Evolutionary conservation across 306 rosid genomes (phyloP), one percentile per base, ranked within the genome.

Genomic region (Erythrophleum fordii): DNA sequence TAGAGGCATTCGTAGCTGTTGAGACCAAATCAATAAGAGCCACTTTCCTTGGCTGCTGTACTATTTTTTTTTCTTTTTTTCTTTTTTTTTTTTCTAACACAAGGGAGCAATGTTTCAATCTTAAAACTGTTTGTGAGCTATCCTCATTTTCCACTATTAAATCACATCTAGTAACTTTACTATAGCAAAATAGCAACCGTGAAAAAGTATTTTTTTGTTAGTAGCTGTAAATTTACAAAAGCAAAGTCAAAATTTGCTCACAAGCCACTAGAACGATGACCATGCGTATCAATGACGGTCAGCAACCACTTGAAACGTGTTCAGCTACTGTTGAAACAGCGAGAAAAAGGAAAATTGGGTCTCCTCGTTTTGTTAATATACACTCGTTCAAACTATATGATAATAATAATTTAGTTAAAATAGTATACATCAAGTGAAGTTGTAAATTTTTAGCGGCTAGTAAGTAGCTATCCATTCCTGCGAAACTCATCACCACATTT

Each of bases 401-500:
- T 26, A 44, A 8, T 48, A 6, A 4, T 46, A 44, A 22, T 28
- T 61, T 16, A 16, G 45, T 31, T 51, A 29, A 60, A 77, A 1
- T 31, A n/a, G 62, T n/a, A 20, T 31, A 62, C 52, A 48, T 77
- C 25, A 31, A 1, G 70, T 3, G 31, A 23, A 23, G 41, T 44
- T 13, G 22, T 2, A 16, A 29, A 16, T 11, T 37, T 16, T 70
- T 28, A 0, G 2, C 13, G 26, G 51, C 45, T n/a, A 6, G 12
- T 29, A 44, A 58, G n/a, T 17, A 26, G 1, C 18, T 41, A 3
- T 12, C 7, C 45, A 58, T 31, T 67, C 44, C 76, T 8, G 45
- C 51, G 59, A 73, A 73, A 61, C 48, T 75, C 41, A 28, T 42
- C 13, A 42, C 65, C 71, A 42, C 48, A 39, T 39, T 60, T 70